Evolutionary conservation across 768 basidiomycete genomes (phyloP).

Genomic region (Tubosaeta sp.): DNA sequence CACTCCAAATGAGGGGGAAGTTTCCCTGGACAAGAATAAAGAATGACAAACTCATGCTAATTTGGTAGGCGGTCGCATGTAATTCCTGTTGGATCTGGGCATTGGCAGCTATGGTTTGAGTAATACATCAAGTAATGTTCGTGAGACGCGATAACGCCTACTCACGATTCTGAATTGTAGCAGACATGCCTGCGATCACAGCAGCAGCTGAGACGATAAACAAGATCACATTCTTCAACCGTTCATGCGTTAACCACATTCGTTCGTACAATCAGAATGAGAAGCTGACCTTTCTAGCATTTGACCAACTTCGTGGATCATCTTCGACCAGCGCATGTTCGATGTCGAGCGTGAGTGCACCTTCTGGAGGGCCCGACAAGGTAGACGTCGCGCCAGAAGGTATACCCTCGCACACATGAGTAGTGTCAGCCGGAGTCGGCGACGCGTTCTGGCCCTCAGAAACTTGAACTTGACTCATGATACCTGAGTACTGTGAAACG

Average conservation of each 20-base stretch:
- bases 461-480: conserved; percentile 5
- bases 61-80: conserved; percentile 54
- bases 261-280: too few species aligned
- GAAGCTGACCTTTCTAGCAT: conserved; percentile 46
- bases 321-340: conserved; percentile 46
- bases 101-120: conserved; percentile 51
- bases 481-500: conserved; percentile 1
- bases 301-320: conserved; percentile 62
- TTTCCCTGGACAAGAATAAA: conserved; percentile 72
- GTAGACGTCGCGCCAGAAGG: not conserved
- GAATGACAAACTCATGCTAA: conserved; percentile 65
- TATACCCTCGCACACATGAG: not conserved
- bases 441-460: not conserved
- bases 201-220: conserved; percentile 26
- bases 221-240: conserved; percentile 17
- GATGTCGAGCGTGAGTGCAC: conserved; percentile 26
- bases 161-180: conserved; percentile 30
- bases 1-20: conserved; percentile 34
- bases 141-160: not conserved
- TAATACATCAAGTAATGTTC: not conserved
- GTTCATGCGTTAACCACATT: not conserved
- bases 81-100: conserved; percentile 59
- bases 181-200: conserved; percentile 26
- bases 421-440: not conserved
- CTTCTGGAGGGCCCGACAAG: not conserved